Percentiles rank a stretch among this genome's conserved stretches.
These are phyloP conservation scores for Pyrenopolyporus hunteri DNA, from an alignment of 495 filamentous ascomycete species.

Conservation along the genomic window DNA sequence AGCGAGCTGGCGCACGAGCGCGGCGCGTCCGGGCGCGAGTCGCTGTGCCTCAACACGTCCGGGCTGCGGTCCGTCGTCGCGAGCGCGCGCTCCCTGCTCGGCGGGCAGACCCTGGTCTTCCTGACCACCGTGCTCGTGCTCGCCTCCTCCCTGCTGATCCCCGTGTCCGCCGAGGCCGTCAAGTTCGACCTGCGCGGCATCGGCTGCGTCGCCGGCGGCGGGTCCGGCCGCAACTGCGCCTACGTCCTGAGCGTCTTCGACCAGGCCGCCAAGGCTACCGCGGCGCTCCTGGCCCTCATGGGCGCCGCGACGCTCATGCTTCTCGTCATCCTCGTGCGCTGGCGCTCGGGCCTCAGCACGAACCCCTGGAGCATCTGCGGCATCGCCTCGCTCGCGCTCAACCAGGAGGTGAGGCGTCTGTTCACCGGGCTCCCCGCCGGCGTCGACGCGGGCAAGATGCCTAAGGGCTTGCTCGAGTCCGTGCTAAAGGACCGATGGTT, in stretches of 20 bases:
- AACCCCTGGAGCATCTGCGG: slow-evolving; percentile 53
- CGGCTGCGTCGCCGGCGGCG: slow-evolving; percentile 31
- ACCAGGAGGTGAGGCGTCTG: slow-evolving; percentile 39
- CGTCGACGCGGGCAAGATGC: slow-evolving; percentile 28
- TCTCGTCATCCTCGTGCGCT: slow-evolving; percentile 35
- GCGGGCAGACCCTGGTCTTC: slow-evolving; percentile 40
- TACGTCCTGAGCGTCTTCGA: slow-evolving; percentile 45
- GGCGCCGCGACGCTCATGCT: slow-evolving; percentile 33
- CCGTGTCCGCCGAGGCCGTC: slow-evolving; percentile 44
- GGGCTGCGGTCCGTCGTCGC: slow-evolving; percentile 37
- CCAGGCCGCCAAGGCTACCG: slow-evolving; percentile 33
- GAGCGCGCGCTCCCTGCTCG: slow-evolving; percentile 32
- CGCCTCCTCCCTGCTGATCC: slow-evolving; percentile 41
- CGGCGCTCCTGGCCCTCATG: slow-evolving; percentile 41
- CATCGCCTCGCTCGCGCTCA: slow-evolving; percentile 43
- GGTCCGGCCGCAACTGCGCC: slow-evolving; percentile 40
- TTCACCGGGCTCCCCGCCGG: slow-evolving; percentile 37
- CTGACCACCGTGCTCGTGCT: slow-evolving; percentile 39
- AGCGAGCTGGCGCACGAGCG: slow-evolving; percentile 40
- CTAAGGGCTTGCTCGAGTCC: slow-evolving; percentile 26
- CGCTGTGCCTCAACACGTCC: slow-evolving; percentile 40
- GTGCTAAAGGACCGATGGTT: slow-evolving; percentile 42
- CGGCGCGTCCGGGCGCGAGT: slow-evolving; percentile 37
- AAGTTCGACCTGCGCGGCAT: slow-evolving; percentile 42
- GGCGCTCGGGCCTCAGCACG: slow-evolving; percentile 45